Evolutionary conservation across 2,329 filamentous ascomycete genomes (phyloP).

Genomic region (Fusarium tanahbumbuense): DNA sequence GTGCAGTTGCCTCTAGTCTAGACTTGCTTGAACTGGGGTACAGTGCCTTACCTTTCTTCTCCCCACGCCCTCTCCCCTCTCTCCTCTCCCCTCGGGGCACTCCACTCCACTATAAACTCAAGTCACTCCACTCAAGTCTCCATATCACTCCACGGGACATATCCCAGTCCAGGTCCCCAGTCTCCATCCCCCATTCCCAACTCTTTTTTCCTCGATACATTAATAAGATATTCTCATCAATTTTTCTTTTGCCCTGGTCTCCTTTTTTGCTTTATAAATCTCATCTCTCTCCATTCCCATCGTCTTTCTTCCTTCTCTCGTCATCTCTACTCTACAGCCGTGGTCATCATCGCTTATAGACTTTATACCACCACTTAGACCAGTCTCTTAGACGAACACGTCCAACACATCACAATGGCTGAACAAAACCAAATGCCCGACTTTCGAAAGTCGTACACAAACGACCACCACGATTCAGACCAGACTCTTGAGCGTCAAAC

Average conservation of each 20-base stretch:
- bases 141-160: constrained; percentile 33
- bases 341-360: not conserved
- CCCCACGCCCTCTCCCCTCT: constrained; percentile 23
- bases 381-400: not conserved
- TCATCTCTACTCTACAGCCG: not conserved
- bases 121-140: constrained; percentile 38
- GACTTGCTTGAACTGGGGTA: not conserved
- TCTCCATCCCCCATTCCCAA: constrained; percentile 5
- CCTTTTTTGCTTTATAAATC: constrained; percentile 40
- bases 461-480: constrained; percentile 43
- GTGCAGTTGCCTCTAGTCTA: not conserved
- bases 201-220: constrained; percentile 3
- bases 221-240: constrained; percentile 24
- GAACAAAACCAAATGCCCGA: constrained; percentile 23
- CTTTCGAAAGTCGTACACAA: constrained; percentile 11
- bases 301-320: constrained; percentile 9
- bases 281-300: constrained; percentile 31
- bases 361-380: constrained; percentile 12
- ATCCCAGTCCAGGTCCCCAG: not conserved
- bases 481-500: constrained; percentile 43
- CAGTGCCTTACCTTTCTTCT: constrained; percentile 1
- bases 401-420: constrained; percentile 34
- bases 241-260: constrained; percentile 24
- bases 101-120: constrained; percentile 22
- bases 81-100: constrained; percentile 25